Evolutionary conservation across 208 protist species (phyloP).

Genomic region (Trypanosomatidae sp.): DNA sequence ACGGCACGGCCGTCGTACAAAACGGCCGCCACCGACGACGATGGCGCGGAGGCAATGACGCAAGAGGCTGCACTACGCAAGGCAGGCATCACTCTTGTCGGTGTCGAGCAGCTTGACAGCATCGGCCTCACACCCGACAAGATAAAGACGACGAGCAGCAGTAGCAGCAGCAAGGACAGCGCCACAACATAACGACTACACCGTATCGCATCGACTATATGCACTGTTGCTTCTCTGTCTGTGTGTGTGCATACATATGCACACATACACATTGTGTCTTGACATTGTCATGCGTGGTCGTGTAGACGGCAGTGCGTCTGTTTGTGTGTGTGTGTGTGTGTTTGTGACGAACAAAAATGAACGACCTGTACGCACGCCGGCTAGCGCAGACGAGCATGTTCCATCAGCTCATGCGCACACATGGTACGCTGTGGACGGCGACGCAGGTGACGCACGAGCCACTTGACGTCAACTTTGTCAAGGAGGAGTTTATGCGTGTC

Average conservation of each 20-base stretch:
- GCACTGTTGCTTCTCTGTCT: not conserved
- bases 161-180: slow-evolving; percentile 49
- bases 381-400: slow-evolving; percentile 76
- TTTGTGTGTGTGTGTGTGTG: not conserved
- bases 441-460: slow-evolving; percentile 80
- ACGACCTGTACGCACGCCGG: slow-evolving; percentile 73
- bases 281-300: too few species aligned
- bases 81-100: slow-evolving; percentile 68
- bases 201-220: not conserved
- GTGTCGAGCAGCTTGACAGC: slow-evolving; percentile 69
- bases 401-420: slow-evolving; percentile 78
- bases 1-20: slow-evolving; percentile 52
- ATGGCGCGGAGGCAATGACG: slow-evolving; percentile 57
- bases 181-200: not conserved
- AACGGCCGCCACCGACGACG: slow-evolving; percentile 59
- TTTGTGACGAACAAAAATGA: slow-evolving; percentile 24
- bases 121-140: slow-evolving; percentile 11
- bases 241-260: too few species aligned
- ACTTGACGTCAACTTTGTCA: slow-evolving; percentile 58
- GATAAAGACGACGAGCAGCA: slow-evolving; percentile 71
- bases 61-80: slow-evolving; percentile 68
- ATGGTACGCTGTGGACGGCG: slow-evolving; percentile 76
- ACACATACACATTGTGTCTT: too few species aligned
- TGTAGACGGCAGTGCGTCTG: not conserved
- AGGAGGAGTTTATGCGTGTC: slow-evolving; percentile 80